Evolutionary conservation across 2,329 filamentous ascomycete genomes (phyloP), one percentile per base, ranked within the genome.

Genomic region (Phaeomoniella chlamydospora): DNA sequence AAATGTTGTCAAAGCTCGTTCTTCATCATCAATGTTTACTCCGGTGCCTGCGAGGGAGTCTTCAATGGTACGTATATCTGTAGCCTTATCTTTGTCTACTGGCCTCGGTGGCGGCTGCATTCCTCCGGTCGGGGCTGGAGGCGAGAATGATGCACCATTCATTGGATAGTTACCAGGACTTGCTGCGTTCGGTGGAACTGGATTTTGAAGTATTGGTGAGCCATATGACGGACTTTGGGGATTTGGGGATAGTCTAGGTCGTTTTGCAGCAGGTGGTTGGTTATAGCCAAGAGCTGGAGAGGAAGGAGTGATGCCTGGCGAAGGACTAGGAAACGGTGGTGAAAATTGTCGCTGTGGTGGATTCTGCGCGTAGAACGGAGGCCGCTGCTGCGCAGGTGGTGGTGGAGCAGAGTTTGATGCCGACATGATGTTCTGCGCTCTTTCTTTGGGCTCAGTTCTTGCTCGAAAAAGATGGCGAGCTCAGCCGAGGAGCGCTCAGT

Each of bases 231-330:
- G 67, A 35, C 80, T 77, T n/a, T 67, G 60, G 19, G 77, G 71
- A 39, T 76, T 77, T 35, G 79, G 77, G 16, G 79, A 83, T 33
- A 82, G 61, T 38, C 74, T 78, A 53, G 71, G 77, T 53, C 81
- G 72, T 62, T 90, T 88, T 40, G 71, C 73, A 12, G 82, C 77
- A 34, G 80, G 80, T 34, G 78, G 71, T 29, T 49, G 45, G 26
- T 35, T 36, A 36, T 37, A 45, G 29, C 43, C 39, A 15, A 41
- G 39, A 29, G 43, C 15, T 17, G 32, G 32, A 4, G 32, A 34
- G 9, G 32, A 34, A 18, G 32, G 14, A 4, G 32, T n/a, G 14
- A 34, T 62, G 34, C 64, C 69, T 31, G 78, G 75, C 15, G 78
- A 77, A 15, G 75, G 68, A 22, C 70, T 67, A 34, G 68, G 68